Percentiles rank a stretch among this genome's conserved stretches.
These are phyloP conservation scores for Orbilia oligospora DNA, from an alignment of 2,329 filamentous ascomycete genomes.

Conservation along the genomic window DNA sequence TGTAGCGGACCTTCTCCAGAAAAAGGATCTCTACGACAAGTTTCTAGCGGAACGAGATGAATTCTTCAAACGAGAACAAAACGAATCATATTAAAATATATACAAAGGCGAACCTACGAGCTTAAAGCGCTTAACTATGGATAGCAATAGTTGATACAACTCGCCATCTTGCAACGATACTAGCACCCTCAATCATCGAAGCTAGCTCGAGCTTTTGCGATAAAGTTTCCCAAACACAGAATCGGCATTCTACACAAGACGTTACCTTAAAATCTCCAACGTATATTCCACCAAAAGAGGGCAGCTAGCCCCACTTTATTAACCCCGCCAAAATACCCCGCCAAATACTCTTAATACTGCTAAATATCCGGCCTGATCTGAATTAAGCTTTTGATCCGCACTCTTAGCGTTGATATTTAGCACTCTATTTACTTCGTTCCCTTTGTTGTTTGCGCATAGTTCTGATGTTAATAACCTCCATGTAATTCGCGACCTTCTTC, in stretches of 20 bases:
- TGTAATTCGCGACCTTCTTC: background rate
- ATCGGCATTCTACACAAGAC: background rate
- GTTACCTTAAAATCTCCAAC: background rate
- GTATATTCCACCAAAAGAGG: slow-evolving; percentile 3
- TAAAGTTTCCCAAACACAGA: background rate
- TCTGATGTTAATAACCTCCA: background rate
- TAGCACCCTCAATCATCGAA: background rate
- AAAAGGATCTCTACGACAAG: slow-evolving; percentile 57
- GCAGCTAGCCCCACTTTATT: background rate
- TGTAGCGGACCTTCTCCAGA: slow-evolving; percentile 46
- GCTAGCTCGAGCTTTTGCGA: background rate
- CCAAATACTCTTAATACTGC: slow-evolving; percentile 15
- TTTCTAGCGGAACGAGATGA: slow-evolving; percentile 46
- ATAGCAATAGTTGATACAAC: background rate
- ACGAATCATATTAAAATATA: slow-evolving; percentile 35
- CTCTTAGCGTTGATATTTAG: slow-evolving; percentile 26
- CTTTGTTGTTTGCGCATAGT: background rate
- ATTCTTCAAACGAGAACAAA: slow-evolving; percentile 52
- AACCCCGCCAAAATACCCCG: slow-evolving; percentile 12
- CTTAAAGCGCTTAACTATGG: background rate
- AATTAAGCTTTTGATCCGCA: slow-evolving; percentile 6
- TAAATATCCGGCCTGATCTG: slow-evolving; percentile 6
- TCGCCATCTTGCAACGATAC: background rate
- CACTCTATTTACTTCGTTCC: slow-evolving; percentile 1
- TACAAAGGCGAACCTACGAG: no score